Evolutionary conservation across 2,329 filamentous ascomycete genomes (phyloP).

Genomic region (Neodidymelliopsis sp.): DNA sequence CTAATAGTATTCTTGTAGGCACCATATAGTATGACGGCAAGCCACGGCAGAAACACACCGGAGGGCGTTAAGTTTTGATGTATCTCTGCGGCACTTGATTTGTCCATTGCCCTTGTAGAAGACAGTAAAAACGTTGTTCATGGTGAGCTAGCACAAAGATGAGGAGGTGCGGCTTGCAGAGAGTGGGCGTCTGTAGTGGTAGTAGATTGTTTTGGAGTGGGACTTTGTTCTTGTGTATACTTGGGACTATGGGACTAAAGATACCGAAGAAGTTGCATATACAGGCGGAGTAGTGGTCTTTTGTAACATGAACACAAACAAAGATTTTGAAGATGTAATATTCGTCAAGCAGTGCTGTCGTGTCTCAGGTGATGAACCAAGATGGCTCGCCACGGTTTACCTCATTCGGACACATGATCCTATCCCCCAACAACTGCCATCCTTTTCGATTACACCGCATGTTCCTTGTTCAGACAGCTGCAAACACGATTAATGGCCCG

Average conservation of each 20-base stretch:
- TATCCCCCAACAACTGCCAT: not conserved
- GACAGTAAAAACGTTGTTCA: too few species aligned
- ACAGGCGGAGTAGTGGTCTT: not conserved
- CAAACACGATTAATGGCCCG: too few species aligned
- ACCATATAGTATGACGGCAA: slow-evolving; percentile 59
- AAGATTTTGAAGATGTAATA: not conserved
- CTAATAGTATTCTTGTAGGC: slow-evolving; percentile 44
- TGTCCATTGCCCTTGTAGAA: too few species aligned
- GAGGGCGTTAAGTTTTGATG: slow-evolving; percentile 11
- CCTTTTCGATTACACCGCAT: too few species aligned
- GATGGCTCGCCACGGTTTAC: slow-evolving; percentile 2
- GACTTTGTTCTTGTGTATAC: too few species aligned
- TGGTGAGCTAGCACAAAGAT: too few species aligned
- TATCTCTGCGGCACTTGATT: not conserved
- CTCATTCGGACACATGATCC: not conserved
- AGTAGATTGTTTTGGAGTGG: too few species aligned
- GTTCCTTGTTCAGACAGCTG: too few species aligned
- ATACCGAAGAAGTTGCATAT: not conserved
- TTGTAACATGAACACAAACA: not conserved
- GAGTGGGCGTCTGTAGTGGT: too few species aligned
- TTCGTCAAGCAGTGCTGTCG: too few species aligned
- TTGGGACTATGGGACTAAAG: too few species aligned
- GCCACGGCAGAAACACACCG: slow-evolving; percentile 52
- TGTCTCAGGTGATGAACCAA: not conserved
- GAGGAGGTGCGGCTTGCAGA: too few species aligned